phyloP scores from a whole-genome alignment of 345 rosid genomes.

The Clausena lansium region DNA sequence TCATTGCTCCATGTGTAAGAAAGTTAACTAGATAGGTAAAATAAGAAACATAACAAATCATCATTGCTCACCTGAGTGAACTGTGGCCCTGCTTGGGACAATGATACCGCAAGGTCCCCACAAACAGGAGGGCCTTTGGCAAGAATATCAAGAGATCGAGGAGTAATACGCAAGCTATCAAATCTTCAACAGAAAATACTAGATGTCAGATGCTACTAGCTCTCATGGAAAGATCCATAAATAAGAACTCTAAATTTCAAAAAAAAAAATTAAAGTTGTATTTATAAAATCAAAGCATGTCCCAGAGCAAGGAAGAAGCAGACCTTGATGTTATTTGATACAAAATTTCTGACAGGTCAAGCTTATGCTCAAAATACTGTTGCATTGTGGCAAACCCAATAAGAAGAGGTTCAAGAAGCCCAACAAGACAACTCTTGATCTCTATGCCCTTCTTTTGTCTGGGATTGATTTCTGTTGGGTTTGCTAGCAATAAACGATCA shows the following conservation, averaged over 20 bases:
- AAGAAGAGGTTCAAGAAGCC: conserved; percentile 96
- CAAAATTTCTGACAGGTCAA: conserved; percentile 81
- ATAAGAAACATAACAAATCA: conserved; percentile 9
- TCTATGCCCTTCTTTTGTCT: conserved; percentile 85
- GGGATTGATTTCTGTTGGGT: conserved; percentile 83
- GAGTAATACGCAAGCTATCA: conserved; percentile 94
- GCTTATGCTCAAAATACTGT: conserved; percentile 87
- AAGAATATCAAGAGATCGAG: conserved; percentile 89
- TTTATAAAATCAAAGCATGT: not conserved
- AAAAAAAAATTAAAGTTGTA: not conserved
- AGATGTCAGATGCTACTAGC: conserved; percentile 26
- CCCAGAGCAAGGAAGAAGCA: conserved; percentile 15
- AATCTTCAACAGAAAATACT: conserved; percentile 51
- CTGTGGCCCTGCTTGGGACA: conserved; percentile 96
- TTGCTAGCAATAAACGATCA: conserved; percentile 81
- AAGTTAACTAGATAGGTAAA: conserved; percentile 8
- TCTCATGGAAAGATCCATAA: not conserved
- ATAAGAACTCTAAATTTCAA: not conserved
- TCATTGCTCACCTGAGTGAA: conserved; percentile 77
- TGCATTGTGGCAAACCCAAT: conserved; percentile 99
- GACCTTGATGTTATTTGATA: conserved; percentile 97
- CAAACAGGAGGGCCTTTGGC: conserved; percentile 89
- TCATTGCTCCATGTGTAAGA: conserved; percentile 26
- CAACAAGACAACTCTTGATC: conserved; percentile 89
- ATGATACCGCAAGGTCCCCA: conserved; percentile 95